Evolutionary conservation across 257 asterid genomes (phyloP).

Genomic region (Misopates orontium): DNA sequence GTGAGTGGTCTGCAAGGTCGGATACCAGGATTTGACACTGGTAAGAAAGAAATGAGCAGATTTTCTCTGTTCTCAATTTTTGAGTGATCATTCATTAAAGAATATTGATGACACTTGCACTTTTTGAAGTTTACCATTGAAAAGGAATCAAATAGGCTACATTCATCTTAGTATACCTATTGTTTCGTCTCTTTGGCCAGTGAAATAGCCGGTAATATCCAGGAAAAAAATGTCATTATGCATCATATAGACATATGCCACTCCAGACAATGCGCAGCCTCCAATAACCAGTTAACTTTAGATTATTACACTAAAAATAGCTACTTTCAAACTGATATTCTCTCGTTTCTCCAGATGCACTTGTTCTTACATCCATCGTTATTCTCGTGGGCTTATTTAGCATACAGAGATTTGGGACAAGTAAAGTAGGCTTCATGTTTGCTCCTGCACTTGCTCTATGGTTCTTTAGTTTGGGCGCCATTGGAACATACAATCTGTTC

Average conservation of each 20-base stretch:
- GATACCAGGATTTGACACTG: slow-evolving; percentile 78
- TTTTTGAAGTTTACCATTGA: too few relatives aligned
- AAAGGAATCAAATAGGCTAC: too few relatives aligned
- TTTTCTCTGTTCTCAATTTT: too few relatives aligned
- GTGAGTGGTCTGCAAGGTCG: slow-evolving; percentile 91
- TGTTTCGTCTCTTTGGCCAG: too few relatives aligned
- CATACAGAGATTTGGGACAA: slow-evolving; percentile 85
- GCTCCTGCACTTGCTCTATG: slow-evolving; percentile 96
- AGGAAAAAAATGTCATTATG: too few relatives aligned
- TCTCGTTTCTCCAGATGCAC: slow-evolving; percentile 65
- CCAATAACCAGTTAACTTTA: too few relatives aligned
- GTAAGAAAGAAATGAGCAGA: slow-evolving; percentile 29
- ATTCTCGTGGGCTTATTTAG: slow-evolving; percentile 80
- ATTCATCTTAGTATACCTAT: too few relatives aligned
- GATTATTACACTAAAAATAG: background rate
- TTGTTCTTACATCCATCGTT: slow-evolving; percentile 74
- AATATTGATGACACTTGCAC: too few relatives aligned
- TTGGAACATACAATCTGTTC: slow-evolving; percentile 81
- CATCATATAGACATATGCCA: too few relatives aligned
- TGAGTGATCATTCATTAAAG: too few relatives aligned
- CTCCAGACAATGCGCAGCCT: too few relatives aligned
- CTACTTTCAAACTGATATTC: slow-evolving; percentile 2
- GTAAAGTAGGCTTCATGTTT: slow-evolving; percentile 82
- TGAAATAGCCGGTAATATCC: too few relatives aligned
- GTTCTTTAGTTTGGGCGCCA: slow-evolving; percentile 82